Base-by-base conservation (phyloP, 257 asterid species). In the Oldenlandia corymbosa region DNA sequence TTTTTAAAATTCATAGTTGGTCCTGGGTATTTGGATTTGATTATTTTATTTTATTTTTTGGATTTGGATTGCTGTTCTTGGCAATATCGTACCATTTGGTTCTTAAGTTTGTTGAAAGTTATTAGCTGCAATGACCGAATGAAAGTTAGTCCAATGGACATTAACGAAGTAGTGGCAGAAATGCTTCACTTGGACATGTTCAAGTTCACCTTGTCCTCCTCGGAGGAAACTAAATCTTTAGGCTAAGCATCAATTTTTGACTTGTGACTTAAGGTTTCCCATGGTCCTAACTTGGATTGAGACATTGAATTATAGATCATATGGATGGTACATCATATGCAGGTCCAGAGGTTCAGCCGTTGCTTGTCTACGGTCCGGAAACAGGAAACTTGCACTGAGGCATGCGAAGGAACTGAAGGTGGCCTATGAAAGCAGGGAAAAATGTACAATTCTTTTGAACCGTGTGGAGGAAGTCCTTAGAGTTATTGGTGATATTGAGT, bases 391-490 rank as follows among this genome's bases (percentile, higher is more conserved):
- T 57, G 96, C 96, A 66, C 68, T 91, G 72, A 83, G 84, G 78
- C 78, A 70, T 67, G 78, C 83, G 36, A 83, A 80, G 77, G 90
- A 85, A 72, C 71, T 86, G 49, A 88, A 88, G 78, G 60, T 84
- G 75, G 80, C 80, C 31, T 78, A 84, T 46, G 85, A 82, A 82
- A 85, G 94, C 57, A 81, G 91, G 70, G 98, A 86, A 49, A 81
- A 86, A 71, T 88, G 93, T 68, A 63, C 80, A 7, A 39, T 75
- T 12, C 87, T 90, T 51, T 73, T 83, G 84, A 84, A 84, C 69
- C 85, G 86, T 57, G 95, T 91, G 71, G 91, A 85, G 77, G 79
- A 73, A 60, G 90, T 88, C 71, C 88, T 88, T 66, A 81, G 80
- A 65, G 79, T 75, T 64, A 81, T 88, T 63, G 66, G 81, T 32